Evolutionary conservation across 257 asterid genomes (phyloP), one percentile per base, ranked within the genome.

Genomic region (Cordia subcordata): DNA sequence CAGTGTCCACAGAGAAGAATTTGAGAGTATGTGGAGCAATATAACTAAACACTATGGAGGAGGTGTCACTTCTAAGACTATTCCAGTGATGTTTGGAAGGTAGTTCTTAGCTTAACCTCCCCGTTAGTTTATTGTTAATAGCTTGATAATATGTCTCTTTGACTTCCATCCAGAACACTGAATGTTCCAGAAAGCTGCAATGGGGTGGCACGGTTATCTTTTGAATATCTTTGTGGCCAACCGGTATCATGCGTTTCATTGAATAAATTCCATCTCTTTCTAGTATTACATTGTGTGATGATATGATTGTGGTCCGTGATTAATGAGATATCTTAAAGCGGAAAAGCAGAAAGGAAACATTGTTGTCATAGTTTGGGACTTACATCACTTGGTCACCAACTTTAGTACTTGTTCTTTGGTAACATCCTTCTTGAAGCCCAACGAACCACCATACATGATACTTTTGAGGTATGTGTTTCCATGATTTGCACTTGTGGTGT

Each of bases 31-130:
- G 60, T 92, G 99, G 99, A 77, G 75, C 55, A 57, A 62, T 68
- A 55, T 76, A 56, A 79, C 76, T 45, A 70, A 33, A 68, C 77
- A 71, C 67, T 79, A 68, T 19, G 87, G 89, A 61, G 86, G 79
- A 60, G 72, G 16, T 47, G 66, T 88, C 60, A 51, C 68, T 74
- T 79, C 96, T 65, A 82, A 68, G 69, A 74, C 85, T 70, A 81
- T 92, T 75, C 78, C 77, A 15, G 96, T 92, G 82, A 92, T 92
- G 99, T 92, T 92, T 71, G 96, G 99, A 66, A 84, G 99, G 99
- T 88, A 73, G 13, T 17, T 52, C 44, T 21, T 20, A 27, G 52
- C 11, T 32, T 37, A 54, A 44, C 53, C 19, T 20, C 44, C 49
- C 27, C 14, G 16, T 55, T 22, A 63, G 55, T 55, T 58, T 18